Conservation (phyloP, 331 rosid species). For the Cydonia oblonga region DNA sequence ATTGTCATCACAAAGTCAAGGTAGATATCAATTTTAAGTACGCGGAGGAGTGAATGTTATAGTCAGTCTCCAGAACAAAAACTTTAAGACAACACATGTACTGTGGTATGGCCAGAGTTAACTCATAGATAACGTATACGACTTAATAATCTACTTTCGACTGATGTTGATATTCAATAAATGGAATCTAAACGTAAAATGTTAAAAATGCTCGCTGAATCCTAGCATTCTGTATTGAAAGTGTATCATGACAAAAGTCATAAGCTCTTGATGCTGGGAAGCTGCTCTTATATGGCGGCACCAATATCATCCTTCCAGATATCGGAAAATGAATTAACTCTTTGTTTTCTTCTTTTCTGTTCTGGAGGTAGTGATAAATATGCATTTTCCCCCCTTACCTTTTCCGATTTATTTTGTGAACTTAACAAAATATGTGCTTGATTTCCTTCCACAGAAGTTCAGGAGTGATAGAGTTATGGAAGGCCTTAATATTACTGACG, state of each 20-base stretch:
- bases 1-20: not conserved
- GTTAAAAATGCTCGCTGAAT: not conserved
- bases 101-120: not conserved
- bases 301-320: not conserved
- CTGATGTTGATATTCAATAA: not conserved
- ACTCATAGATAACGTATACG: not conserved
- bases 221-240: not conserved
- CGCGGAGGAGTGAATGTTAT: not conserved
- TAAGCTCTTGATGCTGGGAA: not conserved
- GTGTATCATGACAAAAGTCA: not conserved
- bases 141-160: not conserved
- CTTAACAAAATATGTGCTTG: not conserved
- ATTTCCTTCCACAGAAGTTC: constrained; percentile 46
- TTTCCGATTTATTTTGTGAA: not conserved
- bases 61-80: not conserved
- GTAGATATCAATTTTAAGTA: not conserved
- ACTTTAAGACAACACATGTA: not conserved
- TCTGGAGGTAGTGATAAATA: not conserved
- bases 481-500: constrained; percentile 86
- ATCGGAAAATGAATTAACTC: not conserved
- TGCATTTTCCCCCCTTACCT: not conserved
- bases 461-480: constrained; percentile 68
- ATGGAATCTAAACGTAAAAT: not conserved
- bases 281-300: not conserved
- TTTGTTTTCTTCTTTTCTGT: not conserved